A percentile compares a stretch with the other conserved stretches of the same genome.
Evolutionary conservation across 305 asterid genomes (phyloP).

Genomic region (Salvia sclarea): DNA sequence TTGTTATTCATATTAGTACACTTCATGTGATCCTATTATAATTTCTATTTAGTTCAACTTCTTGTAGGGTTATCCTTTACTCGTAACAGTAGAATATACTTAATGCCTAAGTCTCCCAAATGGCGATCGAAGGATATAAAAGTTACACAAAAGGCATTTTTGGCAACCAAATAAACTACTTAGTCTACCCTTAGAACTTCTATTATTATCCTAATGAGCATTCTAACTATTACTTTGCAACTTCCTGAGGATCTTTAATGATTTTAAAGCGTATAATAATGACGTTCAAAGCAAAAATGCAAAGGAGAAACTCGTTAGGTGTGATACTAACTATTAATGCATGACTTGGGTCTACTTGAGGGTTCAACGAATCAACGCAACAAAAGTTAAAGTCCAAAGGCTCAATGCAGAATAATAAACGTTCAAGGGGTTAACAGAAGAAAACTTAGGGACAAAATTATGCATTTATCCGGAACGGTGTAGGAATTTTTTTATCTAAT

Average conservation of each 20-base stretch:
- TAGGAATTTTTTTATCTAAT: background rate
- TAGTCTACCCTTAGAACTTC: too few relatives aligned
- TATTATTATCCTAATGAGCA: background rate
- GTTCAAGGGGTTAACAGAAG: background rate
- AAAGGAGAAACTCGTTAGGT: background rate
- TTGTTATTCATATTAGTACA: too few relatives aligned
- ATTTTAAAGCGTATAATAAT: background rate
- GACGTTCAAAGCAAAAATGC: background rate
- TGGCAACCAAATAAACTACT: too few relatives aligned
- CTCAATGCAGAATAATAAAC: background rate
- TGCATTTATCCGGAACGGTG: background rate
- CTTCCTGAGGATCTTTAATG: background rate
- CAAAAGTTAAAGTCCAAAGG: background rate
- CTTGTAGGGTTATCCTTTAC: too few relatives aligned
- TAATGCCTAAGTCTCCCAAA: background rate
- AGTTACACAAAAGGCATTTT: too few relatives aligned
- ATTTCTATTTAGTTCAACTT: too few relatives aligned
- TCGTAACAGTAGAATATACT: background rate
- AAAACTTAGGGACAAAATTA: background rate
- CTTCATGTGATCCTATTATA: too few relatives aligned
- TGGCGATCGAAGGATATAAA: background rate
- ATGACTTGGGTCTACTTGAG: background rate
- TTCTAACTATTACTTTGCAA: background rate
- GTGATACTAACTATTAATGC: background rate
- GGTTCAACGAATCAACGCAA: background rate